Evolutionary conservation across 2,329 filamentous ascomycete species (phyloP), one percentile per base, ranked within the genome.

Genomic region (Cercospora berteroae): DNA sequence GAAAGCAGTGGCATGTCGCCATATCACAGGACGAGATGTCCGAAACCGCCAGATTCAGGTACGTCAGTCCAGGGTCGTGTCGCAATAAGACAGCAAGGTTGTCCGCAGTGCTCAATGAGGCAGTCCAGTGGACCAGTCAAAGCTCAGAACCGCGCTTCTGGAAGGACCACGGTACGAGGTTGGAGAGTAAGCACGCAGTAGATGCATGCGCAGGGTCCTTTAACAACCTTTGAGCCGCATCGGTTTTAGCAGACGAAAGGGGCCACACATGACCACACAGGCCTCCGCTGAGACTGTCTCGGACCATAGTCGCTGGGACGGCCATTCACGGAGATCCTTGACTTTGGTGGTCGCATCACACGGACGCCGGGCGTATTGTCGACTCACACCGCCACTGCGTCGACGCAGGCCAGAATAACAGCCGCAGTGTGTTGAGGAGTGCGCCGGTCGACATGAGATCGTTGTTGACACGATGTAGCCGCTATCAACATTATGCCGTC

Each of bases 101-200:
- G 58, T n/a, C n/a, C 31, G 58, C 36, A 23, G 12, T 44, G 42
- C 58, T 48, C 8, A 36, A 48, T 52, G 12, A 50, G 60, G 60
- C 39, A 62, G 29, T 31, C 29, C 29, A 27, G 16, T 50, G n/a
- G 42, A 27, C 60, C 39, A 62, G 42, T 62, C 27, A 48, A 33
- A 29, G n/a, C 29, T 33, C 23, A 23, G 44, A 52, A 27, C 58
- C 58, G 36, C 33, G 16, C 23, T 27, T 23, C 60, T 62, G 60
- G 60, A 44, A 62, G 42, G 42, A 62, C 60, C 39, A 62, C 60
- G 60, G 60, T 62, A 39, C 27, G 42, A 18, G 60, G 60, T 62
- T 62, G 60, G 23, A 29, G 10, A 20, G 42, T 27, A 9, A 50
- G 44, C 36, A 39, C n/a, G 25, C 4, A 23, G 5, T 18, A 5